phyloP scores from a whole-genome alignment of 1,284 basidiomycete species.

The Heterobasidion parviporum region DNA sequence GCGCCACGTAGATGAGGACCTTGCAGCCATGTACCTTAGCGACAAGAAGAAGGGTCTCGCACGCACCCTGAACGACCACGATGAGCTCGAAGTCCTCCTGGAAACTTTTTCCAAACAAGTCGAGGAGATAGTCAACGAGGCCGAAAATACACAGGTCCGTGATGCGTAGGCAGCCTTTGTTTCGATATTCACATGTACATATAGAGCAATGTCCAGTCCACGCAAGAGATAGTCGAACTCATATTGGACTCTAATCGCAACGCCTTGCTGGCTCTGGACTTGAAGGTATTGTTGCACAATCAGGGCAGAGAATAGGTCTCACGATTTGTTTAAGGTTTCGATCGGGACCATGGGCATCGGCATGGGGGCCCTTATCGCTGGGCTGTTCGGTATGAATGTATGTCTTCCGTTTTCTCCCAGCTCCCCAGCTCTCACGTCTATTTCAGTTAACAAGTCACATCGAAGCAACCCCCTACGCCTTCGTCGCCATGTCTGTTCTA shows the following conservation, averaged over 20 bases:
- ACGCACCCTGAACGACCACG: conserved; percentile 71
- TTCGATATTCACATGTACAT: not conserved
- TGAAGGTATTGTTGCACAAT: conserved; percentile 49
- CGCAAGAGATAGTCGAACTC: conserved; percentile 95
- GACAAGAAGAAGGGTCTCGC: conserved; percentile 60
- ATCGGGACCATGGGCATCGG: conserved; percentile 92
- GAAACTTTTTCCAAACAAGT: conserved; percentile 95
- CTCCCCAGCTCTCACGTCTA: conserved; percentile 7
- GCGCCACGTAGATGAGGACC: conserved; percentile 70
- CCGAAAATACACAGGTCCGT: conserved; percentile 77
- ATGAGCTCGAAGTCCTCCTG: conserved; percentile 87
- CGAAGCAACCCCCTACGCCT: conserved; percentile 63
- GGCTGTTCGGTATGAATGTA: conserved; percentile 95
- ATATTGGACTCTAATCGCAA: conserved; percentile 97
- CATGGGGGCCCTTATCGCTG: conserved; percentile 86
- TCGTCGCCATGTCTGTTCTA: conserved; percentile 50
- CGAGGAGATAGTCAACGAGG: conserved; percentile 91
- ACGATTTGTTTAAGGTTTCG: conserved; percentile 50
- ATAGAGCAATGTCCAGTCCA: conserved; percentile 88
- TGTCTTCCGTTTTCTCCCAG: conserved; percentile 20
- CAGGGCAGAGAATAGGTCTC: not conserved
- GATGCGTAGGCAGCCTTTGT: not conserved
- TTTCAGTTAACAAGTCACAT: conserved; percentile 59
- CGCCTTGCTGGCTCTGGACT: conserved; percentile 82
- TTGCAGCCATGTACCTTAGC: conserved; percentile 87